Percentiles rank a stretch among this genome's conserved stretches.
phyloP scores from a whole-genome alignment of 148 eudicot genomes.

The Oxyria digyna region DNA sequence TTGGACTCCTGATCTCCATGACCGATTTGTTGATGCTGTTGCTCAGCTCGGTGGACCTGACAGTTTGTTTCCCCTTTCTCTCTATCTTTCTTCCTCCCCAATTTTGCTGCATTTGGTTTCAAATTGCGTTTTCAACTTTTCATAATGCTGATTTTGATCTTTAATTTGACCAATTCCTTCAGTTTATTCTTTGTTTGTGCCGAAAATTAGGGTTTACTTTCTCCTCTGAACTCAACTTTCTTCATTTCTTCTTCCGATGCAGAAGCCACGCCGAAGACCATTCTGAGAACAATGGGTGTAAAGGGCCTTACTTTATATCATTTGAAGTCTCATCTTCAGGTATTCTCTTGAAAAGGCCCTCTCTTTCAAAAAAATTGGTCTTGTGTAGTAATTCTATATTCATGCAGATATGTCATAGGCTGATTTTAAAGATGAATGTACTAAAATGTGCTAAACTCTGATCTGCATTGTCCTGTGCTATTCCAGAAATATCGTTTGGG shows the following conservation, averaged over 20 bases:
- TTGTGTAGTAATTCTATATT: background rate
- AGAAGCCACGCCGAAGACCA: constrained; percentile 2
- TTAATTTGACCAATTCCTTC: background rate
- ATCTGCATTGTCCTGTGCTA: background rate
- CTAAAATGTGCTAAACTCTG: background rate
- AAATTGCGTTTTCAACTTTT: background rate
- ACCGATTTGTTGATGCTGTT: constrained; percentile 46
- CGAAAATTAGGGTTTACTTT: background rate
- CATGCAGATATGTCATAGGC: background rate
- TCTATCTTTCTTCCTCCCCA: background rate
- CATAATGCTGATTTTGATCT: background rate
- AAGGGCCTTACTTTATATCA: background rate
- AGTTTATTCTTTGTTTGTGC: background rate
- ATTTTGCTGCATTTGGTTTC: background rate
- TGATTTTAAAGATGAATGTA: background rate
- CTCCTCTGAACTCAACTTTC: background rate
- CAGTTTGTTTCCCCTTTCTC: constrained; percentile 20
- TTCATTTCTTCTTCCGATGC: background rate
- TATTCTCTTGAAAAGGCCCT: background rate
- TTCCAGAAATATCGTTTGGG: constrained; percentile 37
- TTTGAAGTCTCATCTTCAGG: constrained; percentile 7
- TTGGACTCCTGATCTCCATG: constrained; percentile 48
- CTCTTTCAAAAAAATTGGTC: background rate
- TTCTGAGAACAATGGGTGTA: constrained; percentile 6
- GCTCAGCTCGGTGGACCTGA: constrained; percentile 59